Base-by-base conservation (phyloP, 2,329 filamentous ascomycete genomes). In the Cucurbitaria berberidis region DNA sequence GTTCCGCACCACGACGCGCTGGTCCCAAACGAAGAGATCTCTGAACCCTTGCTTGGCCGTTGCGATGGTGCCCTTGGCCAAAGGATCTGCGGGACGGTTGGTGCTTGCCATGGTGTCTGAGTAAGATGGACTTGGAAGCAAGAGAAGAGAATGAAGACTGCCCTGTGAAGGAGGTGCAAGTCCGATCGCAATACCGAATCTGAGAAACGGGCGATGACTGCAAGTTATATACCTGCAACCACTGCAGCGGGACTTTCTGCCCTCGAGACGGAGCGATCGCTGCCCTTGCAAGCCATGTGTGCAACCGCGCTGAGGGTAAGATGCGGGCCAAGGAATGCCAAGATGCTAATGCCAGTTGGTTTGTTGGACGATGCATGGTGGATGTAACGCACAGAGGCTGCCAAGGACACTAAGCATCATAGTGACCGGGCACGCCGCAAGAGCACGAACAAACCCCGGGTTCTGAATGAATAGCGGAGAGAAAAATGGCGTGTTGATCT, bases 1-100 rank as follows among this genome's bases (percentile, higher is more conserved):
- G 59, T 88, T 89, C 48, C 78, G 82, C 51, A 89, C 80, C 34
- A 88, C 83, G 10, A 90, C 86, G 53, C 89, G 83, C 76, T 91
- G 87, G 73, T 89, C 87, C 88, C 88, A 92, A 63, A 80, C 81
- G 78, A 90, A 89, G 54, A 90, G 82, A 63, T 90, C 88, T 10
- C 74, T 72, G 62, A 82, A 80, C 30, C 84, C 80, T 69, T 90
- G 88, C 67, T 84, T 87, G 10, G 86, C 85, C 0, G 86, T 87
- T 24, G 87, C 79, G 34, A 86, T 56, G 44, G 85, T 81, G 36
- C 89, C 89, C 73, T 84, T 85, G 29, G 86, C 86, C 53, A 90
- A 72, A 18, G 87, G 86, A 58, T 90, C 88, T 48, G 88, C 88
- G 10, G 82, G 80, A 60, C 84, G 78, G 63, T 74, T 69, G 45